Evolutionary conservation across 2,329 filamentous ascomycete species (phyloP), one percentile per base, ranked within the genome.

Genomic region (Ambrosiella cleistominuta): DNA sequence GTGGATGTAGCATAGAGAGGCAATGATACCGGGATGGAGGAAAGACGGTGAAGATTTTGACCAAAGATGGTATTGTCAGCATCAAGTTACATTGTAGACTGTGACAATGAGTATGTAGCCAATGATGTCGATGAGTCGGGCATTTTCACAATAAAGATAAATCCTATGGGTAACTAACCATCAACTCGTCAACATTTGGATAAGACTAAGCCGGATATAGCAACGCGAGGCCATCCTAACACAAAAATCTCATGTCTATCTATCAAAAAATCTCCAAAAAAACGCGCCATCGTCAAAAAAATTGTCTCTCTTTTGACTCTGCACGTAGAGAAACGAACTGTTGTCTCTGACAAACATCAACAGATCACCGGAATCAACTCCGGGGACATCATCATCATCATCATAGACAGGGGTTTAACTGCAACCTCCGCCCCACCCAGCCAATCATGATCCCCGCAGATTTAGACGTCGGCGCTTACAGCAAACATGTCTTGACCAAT

Each of bases 391-490:
- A 7, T 15, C 44, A 47, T 15, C 19, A 13, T 17, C n/a, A 47
- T 15, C 19, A 13, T 17, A 2, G 44, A 47, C 44, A 47, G 15
- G 44, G 44, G 44, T 47, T 17, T 15, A 47, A 8, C 44, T 47
- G n/a, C 44, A 47, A 47, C n/a, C 13, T 13, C 13, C 2, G n/a
- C 44, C n/a, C 44, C 15, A 47, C 36, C 13, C 35, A 15, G 42
- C 54, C 54, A 57, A 57, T 57, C 54, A 50, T 2, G 49, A n/a
- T n/a, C 54, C 54, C 45, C 37, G 54, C 47, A n/a, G 11, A 19
- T 6, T 57, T 57, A 36, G 47, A 57, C 42, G 44, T 50, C 54
- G 54, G 54, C 54, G 54, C 54, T 57, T 57, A 57, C 47, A 17
- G 8, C 39, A 2, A 13, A n/a, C 8, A 15, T 15, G 44, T 7